Evolutionary conservation across 2,329 filamentous ascomycete species (phyloP).

Genomic region (Fonsecaea pedrosoi): DNA sequence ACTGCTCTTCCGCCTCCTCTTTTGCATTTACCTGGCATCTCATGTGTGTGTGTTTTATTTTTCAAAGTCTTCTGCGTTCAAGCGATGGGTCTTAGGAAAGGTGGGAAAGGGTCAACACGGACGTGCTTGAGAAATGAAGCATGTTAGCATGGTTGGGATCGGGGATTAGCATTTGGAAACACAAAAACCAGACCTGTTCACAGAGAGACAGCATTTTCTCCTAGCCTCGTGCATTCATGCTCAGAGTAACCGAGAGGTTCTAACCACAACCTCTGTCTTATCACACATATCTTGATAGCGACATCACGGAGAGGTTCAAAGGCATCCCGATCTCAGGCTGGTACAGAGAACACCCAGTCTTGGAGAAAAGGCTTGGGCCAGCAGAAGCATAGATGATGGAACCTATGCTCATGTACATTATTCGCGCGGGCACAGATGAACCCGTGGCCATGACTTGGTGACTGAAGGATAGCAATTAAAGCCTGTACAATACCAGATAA

Average conservation of each 20-base stretch:
- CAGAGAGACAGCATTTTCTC: neutral
- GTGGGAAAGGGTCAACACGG: neutral
- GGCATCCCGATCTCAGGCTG: neutral
- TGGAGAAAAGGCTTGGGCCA: neutral
- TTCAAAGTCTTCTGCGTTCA: slow-evolving; percentile 17
- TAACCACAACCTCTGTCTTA: neutral
- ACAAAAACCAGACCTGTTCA: neutral
- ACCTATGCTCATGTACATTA: slow-evolving; percentile 17
- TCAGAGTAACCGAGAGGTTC: neutral
- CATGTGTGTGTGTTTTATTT: neutral
- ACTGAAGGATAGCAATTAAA: neutral
- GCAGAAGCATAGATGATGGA: slow-evolving; percentile 7
- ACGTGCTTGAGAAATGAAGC: slow-evolving; percentile 1
- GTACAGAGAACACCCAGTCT: neutral
- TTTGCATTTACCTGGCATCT: neutral
- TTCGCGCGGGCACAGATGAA: neutral
- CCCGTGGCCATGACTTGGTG: neutral
- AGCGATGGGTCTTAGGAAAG: slow-evolving; percentile 21
- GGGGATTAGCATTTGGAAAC: slow-evolving; percentile 1
- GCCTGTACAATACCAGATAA: slow-evolving; percentile 10
- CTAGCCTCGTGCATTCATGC: neutral
- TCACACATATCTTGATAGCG: neutral
- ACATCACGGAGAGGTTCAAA: neutral
- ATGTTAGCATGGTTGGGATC: slow-evolving; percentile 5
- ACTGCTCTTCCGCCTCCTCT: neutral